Evolutionary conservation across 2,329 filamentous ascomycete genomes (phyloP).

Genomic region (Sporothrix brunneoviolacea): DNA sequence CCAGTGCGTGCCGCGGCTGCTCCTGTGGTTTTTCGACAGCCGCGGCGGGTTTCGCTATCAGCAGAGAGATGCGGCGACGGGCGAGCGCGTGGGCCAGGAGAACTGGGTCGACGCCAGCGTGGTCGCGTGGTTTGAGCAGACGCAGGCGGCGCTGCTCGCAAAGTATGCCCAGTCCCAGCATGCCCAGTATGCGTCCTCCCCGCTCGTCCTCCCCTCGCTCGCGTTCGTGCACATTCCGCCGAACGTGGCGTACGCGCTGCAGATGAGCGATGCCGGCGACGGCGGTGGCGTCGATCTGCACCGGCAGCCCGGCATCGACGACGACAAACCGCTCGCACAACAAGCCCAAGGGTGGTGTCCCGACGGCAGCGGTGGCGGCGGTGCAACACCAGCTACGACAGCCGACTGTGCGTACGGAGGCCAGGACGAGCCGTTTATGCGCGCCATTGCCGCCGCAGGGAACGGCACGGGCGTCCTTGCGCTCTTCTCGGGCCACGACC

Average conservation of each 20-base stretch:
- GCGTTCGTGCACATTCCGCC: conserved; percentile 45
- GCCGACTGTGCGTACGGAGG: conserved; percentile 30
- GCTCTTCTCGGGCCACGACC: conserved; percentile 55
- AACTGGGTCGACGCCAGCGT: conserved; percentile 40
- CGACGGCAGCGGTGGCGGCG: conserved; percentile 21
- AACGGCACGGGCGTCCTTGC: conserved; percentile 45
- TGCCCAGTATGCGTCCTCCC: neutral
- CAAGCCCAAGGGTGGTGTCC: conserved; percentile 29
- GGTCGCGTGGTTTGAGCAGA: conserved; percentile 37
- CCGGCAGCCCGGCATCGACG: conserved; percentile 29
- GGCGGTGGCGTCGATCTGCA: conserved; percentile 19
- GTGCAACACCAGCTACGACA: too few relatives aligned
- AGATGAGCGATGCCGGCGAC: conserved; percentile 19
- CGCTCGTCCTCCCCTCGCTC: conserved; percentile 34
- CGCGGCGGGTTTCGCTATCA: conserved; percentile 41
- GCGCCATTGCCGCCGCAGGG: conserved; percentile 41
- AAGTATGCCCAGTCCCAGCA: conserved; percentile 20
- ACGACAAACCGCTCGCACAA: conserved; percentile 25
- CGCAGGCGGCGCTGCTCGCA: conserved; percentile 26
- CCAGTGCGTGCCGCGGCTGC: conserved; percentile 22
- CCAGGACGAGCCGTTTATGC: conserved; percentile 51
- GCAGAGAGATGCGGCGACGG: conserved; percentile 13
- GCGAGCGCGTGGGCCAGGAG: conserved; percentile 19
- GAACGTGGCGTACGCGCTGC: conserved; percentile 25
- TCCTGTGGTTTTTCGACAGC: conserved; percentile 59